phyloP scores from a whole-genome alignment of 768 basidiomycete species.

The Cyclocybe cylindracea region DNA sequence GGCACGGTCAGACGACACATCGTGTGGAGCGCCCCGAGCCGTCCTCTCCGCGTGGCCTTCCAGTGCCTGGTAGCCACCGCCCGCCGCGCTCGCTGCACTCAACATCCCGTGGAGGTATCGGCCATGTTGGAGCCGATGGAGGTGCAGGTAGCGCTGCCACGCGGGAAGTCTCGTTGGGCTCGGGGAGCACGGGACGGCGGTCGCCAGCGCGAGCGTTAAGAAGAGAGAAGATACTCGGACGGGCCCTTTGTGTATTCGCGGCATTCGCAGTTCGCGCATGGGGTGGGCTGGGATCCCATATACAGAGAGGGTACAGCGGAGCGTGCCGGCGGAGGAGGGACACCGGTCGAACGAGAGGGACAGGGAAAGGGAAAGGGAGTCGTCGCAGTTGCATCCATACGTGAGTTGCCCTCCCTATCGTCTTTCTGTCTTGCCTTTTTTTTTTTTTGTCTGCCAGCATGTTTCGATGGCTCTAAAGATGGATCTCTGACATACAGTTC shows the following conservation, averaged over 20 bases:
- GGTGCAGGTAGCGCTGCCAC: too few relatives aligned
- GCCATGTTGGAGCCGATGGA: too few relatives aligned
- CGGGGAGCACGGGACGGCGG: neutral
- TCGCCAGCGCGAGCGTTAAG: neutral
- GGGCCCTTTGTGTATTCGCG: constrained; percentile 28
- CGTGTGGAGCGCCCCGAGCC: constrained; percentile 24
- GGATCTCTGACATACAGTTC: neutral
- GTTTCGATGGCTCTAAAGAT: neutral
- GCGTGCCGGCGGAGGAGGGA: constrained; percentile 9
- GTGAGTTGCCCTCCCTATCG: constrained; percentile 29
- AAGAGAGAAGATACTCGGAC: constrained; percentile 29
- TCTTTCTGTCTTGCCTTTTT: neutral
- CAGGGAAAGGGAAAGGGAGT: constrained; percentile 14
- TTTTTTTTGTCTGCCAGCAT: neutral
- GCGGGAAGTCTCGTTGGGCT: neutral
- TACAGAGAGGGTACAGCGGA: neutral
- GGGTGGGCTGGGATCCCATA: too few relatives aligned
- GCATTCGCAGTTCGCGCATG: constrained; percentile 9
- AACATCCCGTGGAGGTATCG: too few relatives aligned
- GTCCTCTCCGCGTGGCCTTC: constrained; percentile 5
- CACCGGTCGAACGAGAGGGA: constrained; percentile 16
- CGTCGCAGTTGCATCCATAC: constrained; percentile 42
- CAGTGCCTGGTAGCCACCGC: neutral
- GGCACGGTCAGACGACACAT: constrained; percentile 27
- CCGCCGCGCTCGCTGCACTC: too few relatives aligned